Base-by-base conservation (phyloP, 371 early-diverging fungal genomes). In the Mucor velutinosus region DNA sequence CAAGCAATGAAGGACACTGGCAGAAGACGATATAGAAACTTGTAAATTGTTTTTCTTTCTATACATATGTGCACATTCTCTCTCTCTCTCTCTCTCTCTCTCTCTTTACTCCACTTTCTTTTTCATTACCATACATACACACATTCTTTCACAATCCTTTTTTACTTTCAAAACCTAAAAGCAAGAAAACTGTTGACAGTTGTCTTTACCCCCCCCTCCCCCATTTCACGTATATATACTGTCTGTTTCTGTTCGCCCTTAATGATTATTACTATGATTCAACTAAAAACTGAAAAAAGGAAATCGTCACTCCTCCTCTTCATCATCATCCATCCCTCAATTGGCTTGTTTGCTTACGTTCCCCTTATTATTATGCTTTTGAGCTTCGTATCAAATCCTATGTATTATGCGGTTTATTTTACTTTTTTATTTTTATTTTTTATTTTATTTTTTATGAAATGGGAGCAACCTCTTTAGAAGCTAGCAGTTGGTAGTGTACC, bases 1-100 rank as follows among this genome's bases (percentile, higher is more conserved):
- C 76, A 80, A 64, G 74, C 76, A 27, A 75, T 81, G 77, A 85
- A 80, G 53, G 55, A 66, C 60, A 62, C 72, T 19, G 77, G 80
- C 10, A 75, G 72, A 65, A 69, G 76, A 69, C 65, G 72, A 4
- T 78, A 72, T 29, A 70, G 64, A 53, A 75, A 79, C 32, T 53
- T 76, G 30, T 72, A 70, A 69, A 64, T 11, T 45, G 32, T 29
- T 32, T 45, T 43, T 41, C 27, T 30, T 33, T 30, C 35, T 17
- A 19, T 27, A 21, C 33, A n/a, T 14, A 17, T 33, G 7, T 23
- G 4, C n/a, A 29, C 32, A 12, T n/a, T n/a, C 47, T 25, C 19
- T 35, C 57, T 33, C 19, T 19, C 32, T 37, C 23, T 19, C 23
- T 45, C 25, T 65, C 17, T 29, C 32, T 30, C 47, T 12, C 45